Conservation (phyloP, 2,329 filamentous ascomycete species). For the Pseudocercospora eumusae region DNA sequence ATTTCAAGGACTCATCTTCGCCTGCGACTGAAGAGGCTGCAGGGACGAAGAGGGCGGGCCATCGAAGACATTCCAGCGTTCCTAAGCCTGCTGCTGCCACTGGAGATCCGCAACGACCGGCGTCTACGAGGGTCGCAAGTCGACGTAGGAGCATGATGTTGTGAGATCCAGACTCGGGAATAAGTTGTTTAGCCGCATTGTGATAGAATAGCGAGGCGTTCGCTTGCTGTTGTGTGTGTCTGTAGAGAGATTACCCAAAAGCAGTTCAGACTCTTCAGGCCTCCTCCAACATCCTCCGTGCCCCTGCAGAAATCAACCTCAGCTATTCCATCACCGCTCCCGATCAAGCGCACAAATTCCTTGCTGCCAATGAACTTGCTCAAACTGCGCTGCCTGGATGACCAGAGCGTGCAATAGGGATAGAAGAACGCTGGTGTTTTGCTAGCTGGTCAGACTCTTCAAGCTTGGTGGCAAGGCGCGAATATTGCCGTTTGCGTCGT, state of each 20-base stretch:
- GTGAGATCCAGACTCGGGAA: constrained; percentile 17
- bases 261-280: too few species aligned
- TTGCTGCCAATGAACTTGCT: too few species aligned
- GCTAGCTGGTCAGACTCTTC: too few species aligned
- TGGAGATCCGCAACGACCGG: background rate
- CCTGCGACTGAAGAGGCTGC: constrained; percentile 16
- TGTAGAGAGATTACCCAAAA: background rate
- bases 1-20: constrained; percentile 39
- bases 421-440: too few species aligned
- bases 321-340: too few species aligned
- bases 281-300: too few species aligned
- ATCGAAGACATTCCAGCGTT: constrained; percentile 35
- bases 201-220: background rate
- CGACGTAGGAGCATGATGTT: constrained; percentile 41
- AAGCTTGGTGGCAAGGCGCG: too few species aligned
- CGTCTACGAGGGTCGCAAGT: constrained; percentile 34
- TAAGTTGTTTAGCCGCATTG: background rate
- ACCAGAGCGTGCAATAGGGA: too few species aligned
- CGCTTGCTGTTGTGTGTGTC: background rate
- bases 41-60: constrained; percentile 9
- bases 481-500: too few species aligned
- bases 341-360: too few species aligned
- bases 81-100: constrained; percentile 22
- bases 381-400: too few species aligned
- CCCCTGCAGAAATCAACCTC: too few species aligned